Base-by-base conservation (phyloP, 345 rosid genomes). In the Mercurialis annua region DNA sequence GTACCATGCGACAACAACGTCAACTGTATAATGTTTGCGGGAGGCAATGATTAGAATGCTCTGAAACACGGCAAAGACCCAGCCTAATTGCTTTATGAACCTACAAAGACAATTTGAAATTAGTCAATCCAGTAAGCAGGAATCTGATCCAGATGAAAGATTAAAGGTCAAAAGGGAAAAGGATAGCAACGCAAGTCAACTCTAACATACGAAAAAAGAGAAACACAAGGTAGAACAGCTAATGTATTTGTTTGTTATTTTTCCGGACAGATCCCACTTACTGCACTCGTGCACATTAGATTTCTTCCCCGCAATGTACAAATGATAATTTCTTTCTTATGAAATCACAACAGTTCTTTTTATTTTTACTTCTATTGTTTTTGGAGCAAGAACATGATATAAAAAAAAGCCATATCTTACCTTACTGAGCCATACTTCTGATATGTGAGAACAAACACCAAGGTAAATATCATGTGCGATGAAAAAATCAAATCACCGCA, bases 401-500 rank as follows among this genome's bases (percentile, higher is more conserved):
- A 34, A 30, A 27, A 9, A 59, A n/a, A 67, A 38, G 30, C 50
- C 43, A 48, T 67, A 57, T 7, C 61, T 64, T 89, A 95, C 99
- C 99, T 95, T 74, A 67, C 71, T 27, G 97, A 77, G 66, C 99
- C 99, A 72, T 95, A 92, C 79, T 90, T 92, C 84, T 95, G 99
- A 77, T 92, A 95, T 6, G 96, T 85, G 54, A 75, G 92, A 66
- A 95, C 97, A 77, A 95, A 95, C 58, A 92, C 94, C 2, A 95
- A 82, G 47, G 97, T 88, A 71, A 95, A 95, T 74, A 95, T 95
- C 98, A 92, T 95, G 77, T 95, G 98, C 6, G 98, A 95, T 64
- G 99, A 95, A 77, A 95, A 95, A 44, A 95, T 95, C 82, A 95
- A 76, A 82, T 95, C 99, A 70, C 99, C 99, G 65, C 99, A 95